phyloP scores from a whole-genome alignment of 2,329 filamentous ascomycete genomes.

The Helicocarpus griseus region DNA sequence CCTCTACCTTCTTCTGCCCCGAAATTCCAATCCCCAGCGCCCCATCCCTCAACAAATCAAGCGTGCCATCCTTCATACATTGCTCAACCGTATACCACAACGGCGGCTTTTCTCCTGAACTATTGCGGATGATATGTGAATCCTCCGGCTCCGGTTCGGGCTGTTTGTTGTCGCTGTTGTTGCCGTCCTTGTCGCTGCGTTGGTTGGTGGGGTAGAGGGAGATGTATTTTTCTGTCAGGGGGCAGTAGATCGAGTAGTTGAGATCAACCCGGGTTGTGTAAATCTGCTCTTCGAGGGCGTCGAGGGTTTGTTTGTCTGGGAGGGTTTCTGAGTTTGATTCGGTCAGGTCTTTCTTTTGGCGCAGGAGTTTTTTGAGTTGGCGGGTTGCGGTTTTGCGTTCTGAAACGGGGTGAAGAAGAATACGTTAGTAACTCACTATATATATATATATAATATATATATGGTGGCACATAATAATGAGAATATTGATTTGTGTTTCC shows the following conservation, averaged over 20 bases:
- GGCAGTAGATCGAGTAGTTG: constrained; percentile 55
- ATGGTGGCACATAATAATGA: not conserved
- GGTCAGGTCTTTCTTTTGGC: not conserved
- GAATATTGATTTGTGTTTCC: not conserved
- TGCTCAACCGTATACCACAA: constrained; percentile 38
- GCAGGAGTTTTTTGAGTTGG: constrained; percentile 24
- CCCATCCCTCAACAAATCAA: constrained; percentile 34
- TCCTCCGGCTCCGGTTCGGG: constrained; percentile 14
- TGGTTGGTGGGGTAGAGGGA: constrained; percentile 42
- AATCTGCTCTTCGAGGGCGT: constrained; percentile 26
- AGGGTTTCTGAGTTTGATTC: not conserved
- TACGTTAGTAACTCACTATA: not conserved
- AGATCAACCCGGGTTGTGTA: constrained; percentile 47
- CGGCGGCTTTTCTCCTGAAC: constrained; percentile 24
- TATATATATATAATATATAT: not conserved
- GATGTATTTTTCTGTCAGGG: constrained; percentile 50
- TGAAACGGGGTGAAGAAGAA: constrained; percentile 9
- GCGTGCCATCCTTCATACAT: constrained; percentile 33
- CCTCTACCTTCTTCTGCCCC: constrained; percentile 12
- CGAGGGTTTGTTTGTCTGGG: constrained; percentile 15
- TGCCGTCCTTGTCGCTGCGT: constrained; percentile 20
- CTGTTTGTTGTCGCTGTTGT: constrained; percentile 21
- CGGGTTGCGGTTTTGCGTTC: constrained; percentile 36
- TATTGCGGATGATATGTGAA: constrained; percentile 14
- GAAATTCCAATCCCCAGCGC: constrained; percentile 23